Base-by-base conservation (phyloP, 768 basidiomycete genomes). In the Tubosaeta sp. region DNA sequence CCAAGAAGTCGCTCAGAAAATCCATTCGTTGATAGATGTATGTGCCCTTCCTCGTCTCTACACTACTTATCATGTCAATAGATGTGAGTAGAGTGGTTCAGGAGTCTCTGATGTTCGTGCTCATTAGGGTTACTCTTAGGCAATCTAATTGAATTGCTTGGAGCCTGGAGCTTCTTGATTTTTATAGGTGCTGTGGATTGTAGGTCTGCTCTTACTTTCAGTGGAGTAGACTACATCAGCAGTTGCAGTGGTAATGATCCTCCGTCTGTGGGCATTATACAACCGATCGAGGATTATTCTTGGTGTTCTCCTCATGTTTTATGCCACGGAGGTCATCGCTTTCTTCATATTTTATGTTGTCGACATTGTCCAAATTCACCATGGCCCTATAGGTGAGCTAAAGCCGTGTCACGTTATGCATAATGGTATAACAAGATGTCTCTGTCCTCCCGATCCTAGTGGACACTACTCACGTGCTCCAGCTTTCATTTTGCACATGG, bases 61-160 rank as follows among this genome's bases (percentile, higher is more conserved):
- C 18, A 6, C 25, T 12, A 10, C 4, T 29, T 11, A 18, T n/a
- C 2, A 14, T 10, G 10, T 19, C 10, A 30, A 30, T 44, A 58
- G 57, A 16, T 59, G 57, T 59, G 14, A 56, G 57, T 19, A 30
- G 9, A 30, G 19, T 18, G 9, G 13, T 2, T 30, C 18, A 10
- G 8, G 24, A 6, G n/a, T 30, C 29, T 16, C 16, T 10, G 13
- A 9, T 13, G 3, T 19, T 19, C 18, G 10, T 10, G 3, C 4
- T 11, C 4, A 44, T 19, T 9, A 6, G 18, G 10, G 12, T 19
- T 27, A 27, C 4, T 19, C 21, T 8, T 8, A 59, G 42, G 42
- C 29, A 21, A 30, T 3, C 12, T 44, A n/a, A 7, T 44, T 4
- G 29, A 18, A 19, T 19, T 30, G 19, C 6, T 44, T 30, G 16